Percentiles rank a stretch among this genome's conserved stretches.
Conservation (phyloP, 768 basidiomycete genomes). For the Leccinum boreale region DNA sequence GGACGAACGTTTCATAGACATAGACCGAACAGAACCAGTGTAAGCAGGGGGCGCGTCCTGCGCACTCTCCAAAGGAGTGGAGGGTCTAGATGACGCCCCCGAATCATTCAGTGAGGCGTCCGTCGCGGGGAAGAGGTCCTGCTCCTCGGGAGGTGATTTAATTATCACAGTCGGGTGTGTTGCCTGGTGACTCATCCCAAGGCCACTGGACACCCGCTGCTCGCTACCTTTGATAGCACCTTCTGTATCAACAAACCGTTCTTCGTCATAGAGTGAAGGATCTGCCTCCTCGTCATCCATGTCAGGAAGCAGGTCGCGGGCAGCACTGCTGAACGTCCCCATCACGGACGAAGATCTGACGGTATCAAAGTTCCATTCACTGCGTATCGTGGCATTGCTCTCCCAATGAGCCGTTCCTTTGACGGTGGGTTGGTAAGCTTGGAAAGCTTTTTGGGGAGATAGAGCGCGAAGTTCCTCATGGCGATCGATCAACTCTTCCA, state of each 20-base stretch:
- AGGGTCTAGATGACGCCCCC: constrained; percentile 33
- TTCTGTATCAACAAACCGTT: constrained; percentile 57
- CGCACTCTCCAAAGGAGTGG: constrained; percentile 32
- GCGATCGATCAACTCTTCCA: constrained; percentile 86
- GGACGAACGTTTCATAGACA: constrained; percentile 64
- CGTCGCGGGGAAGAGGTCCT: constrained; percentile 39
- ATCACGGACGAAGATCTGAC: constrained; percentile 67
- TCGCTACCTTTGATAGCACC: constrained; percentile 67
- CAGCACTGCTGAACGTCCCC: constrained; percentile 74
- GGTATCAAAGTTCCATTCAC: constrained; percentile 97
- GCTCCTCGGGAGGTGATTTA: constrained; percentile 40
- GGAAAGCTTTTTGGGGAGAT: constrained; percentile 55
- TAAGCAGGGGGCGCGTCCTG: constrained; percentile 74
- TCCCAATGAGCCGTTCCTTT: constrained; percentile 67
- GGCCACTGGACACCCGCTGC: constrained; percentile 34
- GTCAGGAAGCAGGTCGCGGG: constrained; percentile 62
- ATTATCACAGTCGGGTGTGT: constrained; percentile 74
- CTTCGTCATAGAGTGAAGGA: constrained; percentile 38
- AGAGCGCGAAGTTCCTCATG: constrained; percentile 72
- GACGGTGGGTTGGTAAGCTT: constrained; percentile 55
- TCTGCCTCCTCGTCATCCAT: constrained; percentile 54
- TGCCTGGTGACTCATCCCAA: constrained; percentile 53
- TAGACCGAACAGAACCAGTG: constrained; percentile 59
- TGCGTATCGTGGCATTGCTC: constrained; percentile 69
- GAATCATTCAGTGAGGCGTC: constrained; percentile 42